Base-by-base conservation (phyloP, 2,329 filamentous ascomycete species). In the Epichloe uncinata region DNA sequence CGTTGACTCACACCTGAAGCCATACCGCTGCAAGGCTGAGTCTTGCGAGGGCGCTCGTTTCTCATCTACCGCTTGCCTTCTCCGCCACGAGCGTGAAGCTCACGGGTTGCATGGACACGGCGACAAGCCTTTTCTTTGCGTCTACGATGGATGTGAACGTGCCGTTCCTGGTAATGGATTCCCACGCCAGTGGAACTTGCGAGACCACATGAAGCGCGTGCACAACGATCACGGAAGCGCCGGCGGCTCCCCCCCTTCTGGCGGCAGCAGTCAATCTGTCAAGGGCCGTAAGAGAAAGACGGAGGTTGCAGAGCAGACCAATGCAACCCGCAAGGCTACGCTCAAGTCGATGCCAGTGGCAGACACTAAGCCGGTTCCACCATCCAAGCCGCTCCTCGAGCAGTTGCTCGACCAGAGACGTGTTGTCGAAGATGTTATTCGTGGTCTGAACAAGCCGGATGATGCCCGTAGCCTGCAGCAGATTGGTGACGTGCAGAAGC, bases 171-270 rank as follows among this genome's bases (percentile, higher is more conserved):
- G 88, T 59, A 88, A 91, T 65, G 91, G 91, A 59, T 97, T 97
- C 63, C 91, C 90, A 37, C 84, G 91, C 60, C 84, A 90, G 60
- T 97, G 93, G 87, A 97, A 97, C 70, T 78, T 95, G 49, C 83
- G 85, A 67, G 91, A 97, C 70, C 91, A 97, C 75, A 96, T 96
- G 90, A 87, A 88, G 71, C 84, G 91, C 54, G 90, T 96, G 7
- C 91, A 97, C 71, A 82, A 82, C 57, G 78, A 80, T 61, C 72
- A 73, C 53, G 70, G 72, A 42, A 69, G 66, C 55, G 60, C 67
- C 41, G 58, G 59, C 42, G 69, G 64, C 22, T 73, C 69, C 71
- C 8, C 63, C 69, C 63, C 69, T 9, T 60, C 67, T 26, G 61
- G 57, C 22, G 49, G 58, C 42, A 54, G 52, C 36, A 58, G 56